Conservation (phyloP, 345 rosid genomes). For the Litchi chinensis region DNA sequence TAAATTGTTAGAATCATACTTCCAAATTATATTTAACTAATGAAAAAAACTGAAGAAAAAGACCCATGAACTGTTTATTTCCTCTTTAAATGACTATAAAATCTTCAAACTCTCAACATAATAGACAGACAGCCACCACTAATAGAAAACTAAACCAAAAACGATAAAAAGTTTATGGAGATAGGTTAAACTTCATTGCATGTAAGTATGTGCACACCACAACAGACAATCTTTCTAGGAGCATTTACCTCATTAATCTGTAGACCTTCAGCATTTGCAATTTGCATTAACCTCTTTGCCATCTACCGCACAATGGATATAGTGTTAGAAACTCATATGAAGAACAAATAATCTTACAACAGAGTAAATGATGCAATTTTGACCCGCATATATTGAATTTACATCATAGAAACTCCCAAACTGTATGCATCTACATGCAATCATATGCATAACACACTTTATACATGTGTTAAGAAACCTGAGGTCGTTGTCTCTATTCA, state of each 20-base stretch:
- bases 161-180: neutral
- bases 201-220: neutral
- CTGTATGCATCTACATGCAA: neutral
- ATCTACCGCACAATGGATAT: constrained; percentile 56
- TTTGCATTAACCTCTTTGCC: constrained; percentile 89
- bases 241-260: constrained; percentile 67
- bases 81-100: neutral
- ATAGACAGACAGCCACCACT: neutral
- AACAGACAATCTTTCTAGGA: neutral
- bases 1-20: neutral
- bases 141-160: neutral
- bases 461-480: neutral
- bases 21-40: neutral
- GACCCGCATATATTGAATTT: neutral
- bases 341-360: neutral
- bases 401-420: neutral
- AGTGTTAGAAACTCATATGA: constrained; percentile 19
- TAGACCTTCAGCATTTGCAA: constrained; percentile 85
- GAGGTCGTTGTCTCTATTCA: neutral
- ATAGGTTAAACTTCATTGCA: neutral
- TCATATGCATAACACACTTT: neutral
- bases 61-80: neutral
- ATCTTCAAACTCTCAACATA: neutral
- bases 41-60: neutral
- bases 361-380: neutral